These are phyloP conservation scores for Penicillium sp. DNA, from an alignment of 2,329 filamentous ascomycete genomes.

Conservation along the genomic window DNA sequence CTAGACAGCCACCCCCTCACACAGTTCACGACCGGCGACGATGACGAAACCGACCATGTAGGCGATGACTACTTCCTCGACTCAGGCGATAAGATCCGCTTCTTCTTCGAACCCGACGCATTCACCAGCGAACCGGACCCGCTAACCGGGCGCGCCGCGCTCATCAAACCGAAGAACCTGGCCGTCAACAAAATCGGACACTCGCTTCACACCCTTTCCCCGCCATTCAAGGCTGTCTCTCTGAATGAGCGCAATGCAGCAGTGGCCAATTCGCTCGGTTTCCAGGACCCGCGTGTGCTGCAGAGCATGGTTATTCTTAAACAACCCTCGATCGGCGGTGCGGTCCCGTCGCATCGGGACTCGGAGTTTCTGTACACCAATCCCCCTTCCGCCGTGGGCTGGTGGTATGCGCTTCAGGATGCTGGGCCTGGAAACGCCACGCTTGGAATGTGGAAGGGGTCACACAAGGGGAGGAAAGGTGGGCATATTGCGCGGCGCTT, in stretches of 20 bases:
- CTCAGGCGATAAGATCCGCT: constrained; percentile 88
- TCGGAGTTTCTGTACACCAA: constrained; percentile 90
- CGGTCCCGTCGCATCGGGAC: constrained; percentile 90
- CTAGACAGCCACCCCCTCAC: constrained; percentile 90
- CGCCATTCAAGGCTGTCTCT: constrained; percentile 64
- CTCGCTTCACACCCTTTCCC: constrained; percentile 70
- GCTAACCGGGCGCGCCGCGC: constrained; percentile 58
- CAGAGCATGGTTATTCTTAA: constrained; percentile 99
- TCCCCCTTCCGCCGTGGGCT: constrained; percentile 86
- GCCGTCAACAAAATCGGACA: constrained; percentile 92
- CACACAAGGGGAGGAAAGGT: constrained; percentile 64
- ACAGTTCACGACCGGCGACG: constrained; percentile 84
- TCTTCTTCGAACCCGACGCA: constrained; percentile 97
- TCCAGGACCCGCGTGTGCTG: constrained; percentile 74
- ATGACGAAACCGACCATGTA: constrained; percentile 71
- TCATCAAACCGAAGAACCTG: constrained; percentile 77
- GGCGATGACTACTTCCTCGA: constrained; percentile 93
- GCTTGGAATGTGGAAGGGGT: constrained; percentile 81
- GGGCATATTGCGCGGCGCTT: constrained; percentile 74
- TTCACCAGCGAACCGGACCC: constrained; percentile 30
- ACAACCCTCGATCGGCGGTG: constrained; percentile 92
- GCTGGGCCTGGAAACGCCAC: constrained; percentile 86
- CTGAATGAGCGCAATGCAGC: constrained; percentile 56
- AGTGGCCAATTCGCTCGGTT: constrained; percentile 74
- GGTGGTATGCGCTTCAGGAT: constrained; percentile 97